Evolutionary conservation across 345 rosid genomes (phyloP), one percentile per base, ranked within the genome.

Genomic region (Gossypium stocksii): DNA sequence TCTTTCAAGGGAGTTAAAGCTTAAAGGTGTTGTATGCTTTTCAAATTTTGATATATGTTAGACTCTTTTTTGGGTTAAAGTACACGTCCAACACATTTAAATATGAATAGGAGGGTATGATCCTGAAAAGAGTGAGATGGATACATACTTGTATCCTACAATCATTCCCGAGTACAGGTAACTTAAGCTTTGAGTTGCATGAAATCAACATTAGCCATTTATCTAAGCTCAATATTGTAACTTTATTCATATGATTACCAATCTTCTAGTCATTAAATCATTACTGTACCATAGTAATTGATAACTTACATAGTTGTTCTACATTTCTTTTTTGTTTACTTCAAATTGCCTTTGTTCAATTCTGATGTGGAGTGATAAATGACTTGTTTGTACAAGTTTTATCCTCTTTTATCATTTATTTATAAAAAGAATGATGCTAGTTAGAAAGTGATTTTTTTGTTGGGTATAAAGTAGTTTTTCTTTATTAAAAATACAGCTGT

Each of bases 1-100:
- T 89, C 97, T 61, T 94, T 94, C 84, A 86, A 77, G 76, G 84
- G 81, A 25, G 73, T 87, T 44, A 86, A 82, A 79, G 44, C 78
- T 27, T 81, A 66, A 80, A 41, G 69, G 67, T 23, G 23, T 11
- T 58, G 13, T 58, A 4, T 22, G 29, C 52, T 45, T 9, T 43
- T 44, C 51, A 57, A 66, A 51, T 5, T 66, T 66, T 13, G 53
- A 20, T 43, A 65, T 65, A 17, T 13, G 9, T 29, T 4, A 13
- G 60, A 56, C 60, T 20, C 22, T 56, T 56, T 19, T 10, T 56
- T 20, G 20, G 0, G 59, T 20, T 19, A 9, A 22, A 19, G 25
- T 19, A 19, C 60, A 0, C 19, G 25, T 19, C 20, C 25, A 10
- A 56, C 27, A 20, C 60, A 10, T 19, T 8, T 20, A n/a, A 19